Conservation (phyloP, 2,329 filamentous ascomycete genomes). For the Pestalotiopsis sp. region DNA sequence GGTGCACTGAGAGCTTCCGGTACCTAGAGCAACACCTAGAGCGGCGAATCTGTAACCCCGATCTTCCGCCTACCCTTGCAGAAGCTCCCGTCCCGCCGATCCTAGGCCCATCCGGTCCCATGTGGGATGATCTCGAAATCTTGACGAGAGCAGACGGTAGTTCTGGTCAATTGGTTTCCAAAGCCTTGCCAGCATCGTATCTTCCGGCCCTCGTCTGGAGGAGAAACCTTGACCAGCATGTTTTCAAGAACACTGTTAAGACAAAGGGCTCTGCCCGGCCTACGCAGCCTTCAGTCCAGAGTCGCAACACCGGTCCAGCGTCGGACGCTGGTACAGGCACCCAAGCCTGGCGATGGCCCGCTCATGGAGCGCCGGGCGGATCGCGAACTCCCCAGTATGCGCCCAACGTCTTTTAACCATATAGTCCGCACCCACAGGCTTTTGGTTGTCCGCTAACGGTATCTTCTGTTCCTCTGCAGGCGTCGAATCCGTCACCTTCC, state of each 20-base stretch:
- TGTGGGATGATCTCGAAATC: slow-evolving; percentile 7
- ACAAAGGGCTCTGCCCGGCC: slow-evolving; percentile 29
- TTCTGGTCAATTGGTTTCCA: neutral
- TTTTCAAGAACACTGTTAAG: slow-evolving; percentile 34
- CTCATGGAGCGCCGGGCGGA: slow-evolving; percentile 67
- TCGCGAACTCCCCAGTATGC: slow-evolving; percentile 65
- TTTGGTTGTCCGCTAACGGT: neutral
- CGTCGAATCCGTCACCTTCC: slow-evolving; percentile 53
- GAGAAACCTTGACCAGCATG: slow-evolving; percentile 24
- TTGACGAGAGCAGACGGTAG: neutral
- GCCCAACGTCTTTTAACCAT: neutral
- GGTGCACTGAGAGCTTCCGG: neutral
- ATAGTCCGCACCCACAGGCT: no score
- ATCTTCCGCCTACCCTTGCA: slow-evolving; percentile 5
- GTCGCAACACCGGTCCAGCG: slow-evolving; percentile 27
- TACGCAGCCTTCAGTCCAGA: slow-evolving; percentile 22
- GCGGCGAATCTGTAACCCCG: slow-evolving; percentile 17
- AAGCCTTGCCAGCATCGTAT: neutral
- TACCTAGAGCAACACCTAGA: neutral
- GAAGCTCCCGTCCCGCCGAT: slow-evolving; percentile 3
- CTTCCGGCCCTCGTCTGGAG: neutral
- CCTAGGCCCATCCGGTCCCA: neutral
- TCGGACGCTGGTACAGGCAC: slow-evolving; percentile 56
- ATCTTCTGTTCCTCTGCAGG: slow-evolving; percentile 31
- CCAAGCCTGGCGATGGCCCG: slow-evolving; percentile 62